A percentile compares a stretch with the other conserved stretches of the same genome.
Conservation (phyloP, 306 rosid species). For the Malus fusca region DNA sequence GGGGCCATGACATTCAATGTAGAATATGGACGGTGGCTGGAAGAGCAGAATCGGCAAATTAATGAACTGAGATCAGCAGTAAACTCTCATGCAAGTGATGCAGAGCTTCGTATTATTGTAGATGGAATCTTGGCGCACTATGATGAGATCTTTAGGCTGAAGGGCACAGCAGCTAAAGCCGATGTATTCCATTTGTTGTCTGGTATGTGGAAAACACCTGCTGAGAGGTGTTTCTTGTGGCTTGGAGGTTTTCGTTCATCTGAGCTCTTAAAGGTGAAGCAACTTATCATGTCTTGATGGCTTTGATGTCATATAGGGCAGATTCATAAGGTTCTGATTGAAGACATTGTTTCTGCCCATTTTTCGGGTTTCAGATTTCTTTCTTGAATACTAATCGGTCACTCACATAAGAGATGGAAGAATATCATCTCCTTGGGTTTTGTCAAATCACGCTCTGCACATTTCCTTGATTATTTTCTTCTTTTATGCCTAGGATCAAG, state of each 20-base stretch:
- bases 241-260: constrained; percentile 97
- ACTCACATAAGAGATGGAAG: neutral
- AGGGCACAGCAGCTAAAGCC: constrained; percentile 79
- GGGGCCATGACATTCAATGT: constrained; percentile 95
- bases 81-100: constrained; percentile 88
- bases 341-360: neutral
- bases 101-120: constrained; percentile 88
- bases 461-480: neutral
- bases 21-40: constrained; percentile 90
- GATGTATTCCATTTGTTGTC: constrained; percentile 96
- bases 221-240: constrained; percentile 95
- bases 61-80: constrained; percentile 95
- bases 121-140: constrained; percentile 78
- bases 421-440: neutral
- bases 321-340: neutral
- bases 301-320: neutral
- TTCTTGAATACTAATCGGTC: neutral
- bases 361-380: neutral
- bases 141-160: constrained; percentile 78
- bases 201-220: constrained; percentile 99
- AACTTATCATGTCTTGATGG: neutral
- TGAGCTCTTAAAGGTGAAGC: constrained; percentile 82
- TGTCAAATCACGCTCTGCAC: neutral
- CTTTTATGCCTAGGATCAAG: neutral
- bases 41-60: constrained; percentile 81